These are phyloP conservation scores for Kwoniella sp. DNA, from an alignment of 768 basidiomycete species.

Conservation along the genomic window DNA sequence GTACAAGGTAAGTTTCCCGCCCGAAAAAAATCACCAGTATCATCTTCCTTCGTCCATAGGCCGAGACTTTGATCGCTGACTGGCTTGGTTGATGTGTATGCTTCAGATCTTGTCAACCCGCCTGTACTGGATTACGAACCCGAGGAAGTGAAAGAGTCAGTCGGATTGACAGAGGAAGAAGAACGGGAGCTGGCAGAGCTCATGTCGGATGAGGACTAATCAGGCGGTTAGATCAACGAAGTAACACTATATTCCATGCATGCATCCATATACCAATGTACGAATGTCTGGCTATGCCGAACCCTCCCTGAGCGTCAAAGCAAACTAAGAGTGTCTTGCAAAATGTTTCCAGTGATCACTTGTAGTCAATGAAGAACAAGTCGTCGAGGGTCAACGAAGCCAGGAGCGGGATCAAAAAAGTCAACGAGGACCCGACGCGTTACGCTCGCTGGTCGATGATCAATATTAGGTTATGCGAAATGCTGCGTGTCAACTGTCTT, in stretches of 20 bases:
- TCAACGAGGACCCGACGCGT: not conserved
- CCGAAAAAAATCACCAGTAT: no score
- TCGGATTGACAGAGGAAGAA: constrained; percentile 78
- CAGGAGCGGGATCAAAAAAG: not conserved
- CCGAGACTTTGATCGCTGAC: not conserved
- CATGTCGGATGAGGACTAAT: constrained; percentile 58
- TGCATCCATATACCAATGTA: not conserved
- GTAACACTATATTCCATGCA: not conserved
- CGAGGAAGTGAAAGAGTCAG: constrained; percentile 46
- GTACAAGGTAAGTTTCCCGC: constrained; percentile 66
- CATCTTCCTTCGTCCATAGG: no score
- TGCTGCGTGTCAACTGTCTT: no score
- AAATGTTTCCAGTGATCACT: no score
- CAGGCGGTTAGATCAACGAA: not conserved
- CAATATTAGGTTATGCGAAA: no score
- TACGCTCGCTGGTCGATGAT: no score
- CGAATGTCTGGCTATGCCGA: no score
- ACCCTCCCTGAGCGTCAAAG: no score
- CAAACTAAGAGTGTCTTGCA: no score
- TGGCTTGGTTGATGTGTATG: not conserved
- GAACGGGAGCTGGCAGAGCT: constrained; percentile 84
- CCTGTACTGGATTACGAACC: constrained; percentile 46
- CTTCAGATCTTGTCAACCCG: constrained; percentile 46
- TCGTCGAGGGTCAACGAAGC: no score
- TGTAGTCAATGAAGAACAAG: no score